Evolutionary conservation across 345 rosid genomes (phyloP).

Genomic region (Garcia nutans): DNA sequence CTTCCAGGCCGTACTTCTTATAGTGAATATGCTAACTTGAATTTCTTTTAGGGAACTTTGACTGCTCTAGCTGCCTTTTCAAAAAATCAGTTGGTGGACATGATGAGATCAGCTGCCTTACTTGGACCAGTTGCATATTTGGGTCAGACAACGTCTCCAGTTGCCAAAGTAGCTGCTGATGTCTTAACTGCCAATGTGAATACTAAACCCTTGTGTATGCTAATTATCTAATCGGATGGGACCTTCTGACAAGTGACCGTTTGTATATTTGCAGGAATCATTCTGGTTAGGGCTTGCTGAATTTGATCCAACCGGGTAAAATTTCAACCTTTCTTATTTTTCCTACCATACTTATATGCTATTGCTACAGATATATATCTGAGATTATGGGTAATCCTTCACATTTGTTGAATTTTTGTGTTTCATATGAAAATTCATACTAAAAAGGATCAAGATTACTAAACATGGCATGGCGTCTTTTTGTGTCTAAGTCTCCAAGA

Average conservation of each 20-base stretch:
- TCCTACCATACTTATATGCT: neutral
- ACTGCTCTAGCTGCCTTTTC: constrained; percentile 41
- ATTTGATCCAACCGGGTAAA: constrained; percentile 43
- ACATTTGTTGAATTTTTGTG: neutral
- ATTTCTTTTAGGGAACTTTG: constrained; percentile 30
- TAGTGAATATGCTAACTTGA: neutral
- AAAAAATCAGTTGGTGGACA: constrained; percentile 15
- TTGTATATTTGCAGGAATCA: constrained; percentile 30
- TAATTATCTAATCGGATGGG: neutral
- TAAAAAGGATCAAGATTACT: too few relatives aligned
- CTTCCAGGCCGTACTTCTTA: neutral
- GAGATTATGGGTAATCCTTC: neutral
- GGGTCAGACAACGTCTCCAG: constrained; percentile 25
- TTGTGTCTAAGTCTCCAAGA: neutral
- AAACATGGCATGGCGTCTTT: neutral
- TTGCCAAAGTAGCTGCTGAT: constrained; percentile 34
- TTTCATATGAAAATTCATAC: too few relatives aligned
- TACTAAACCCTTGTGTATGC: neutral
- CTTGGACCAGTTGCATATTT: constrained; percentile 41
- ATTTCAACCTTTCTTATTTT: neutral
- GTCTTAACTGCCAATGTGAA: constrained; percentile 29
- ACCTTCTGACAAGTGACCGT: neutral
- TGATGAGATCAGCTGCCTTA: constrained; percentile 34
- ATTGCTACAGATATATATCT: neutral
- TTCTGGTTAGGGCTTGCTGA: constrained; percentile 37